Evolutionary conservation across 1,284 basidiomycete species (phyloP).

Genomic region (Laetiporus sulphureus): DNA sequence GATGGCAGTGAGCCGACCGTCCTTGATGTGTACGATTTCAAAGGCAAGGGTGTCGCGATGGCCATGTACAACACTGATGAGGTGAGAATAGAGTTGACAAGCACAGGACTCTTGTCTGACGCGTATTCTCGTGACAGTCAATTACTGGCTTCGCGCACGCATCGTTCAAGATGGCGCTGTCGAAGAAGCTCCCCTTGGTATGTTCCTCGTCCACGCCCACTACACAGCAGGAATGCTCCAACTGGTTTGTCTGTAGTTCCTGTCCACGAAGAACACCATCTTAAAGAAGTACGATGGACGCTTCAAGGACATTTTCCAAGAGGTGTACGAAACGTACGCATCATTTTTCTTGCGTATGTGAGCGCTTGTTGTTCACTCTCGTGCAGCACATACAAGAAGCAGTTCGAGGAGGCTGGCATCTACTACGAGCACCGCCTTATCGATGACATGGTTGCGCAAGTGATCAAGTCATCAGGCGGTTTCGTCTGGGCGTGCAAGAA

Average conservation of each 20-base stretch:
- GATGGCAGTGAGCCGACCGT: constrained; percentile 60
- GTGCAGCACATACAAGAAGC: constrained; percentile 67
- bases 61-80: constrained; percentile 96
- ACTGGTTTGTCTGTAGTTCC: constrained; percentile 47
- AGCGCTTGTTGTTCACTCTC: background rate
- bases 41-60: constrained; percentile 84
- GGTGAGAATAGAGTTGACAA: constrained; percentile 42
- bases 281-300: constrained; percentile 95
- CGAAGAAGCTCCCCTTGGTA: constrained; percentile 89
- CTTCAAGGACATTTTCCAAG: constrained; percentile 99
- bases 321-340: constrained; percentile 76
- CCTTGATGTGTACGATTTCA: constrained; percentile 87
- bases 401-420: constrained; percentile 79
- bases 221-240: background rate
- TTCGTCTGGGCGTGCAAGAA: constrained; percentile 99
- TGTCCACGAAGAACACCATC: constrained; percentile 99
- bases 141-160: constrained; percentile 95
- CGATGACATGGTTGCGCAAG: constrained; percentile 97
- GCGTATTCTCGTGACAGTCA: constrained; percentile 40
- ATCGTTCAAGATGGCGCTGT: constrained; percentile 97
- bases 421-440: constrained; percentile 97
- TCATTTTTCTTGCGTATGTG: constrained; percentile 6
- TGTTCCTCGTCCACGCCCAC: constrained; percentile 15
- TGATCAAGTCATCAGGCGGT: constrained; percentile 92
- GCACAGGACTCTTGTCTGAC: no score